A percentile compares a stretch with the other conserved stretches of the same genome.
Evolutionary conservation across 2,329 filamentous ascomycete genomes (phyloP).

Genomic region (Penicillium sp.): DNA sequence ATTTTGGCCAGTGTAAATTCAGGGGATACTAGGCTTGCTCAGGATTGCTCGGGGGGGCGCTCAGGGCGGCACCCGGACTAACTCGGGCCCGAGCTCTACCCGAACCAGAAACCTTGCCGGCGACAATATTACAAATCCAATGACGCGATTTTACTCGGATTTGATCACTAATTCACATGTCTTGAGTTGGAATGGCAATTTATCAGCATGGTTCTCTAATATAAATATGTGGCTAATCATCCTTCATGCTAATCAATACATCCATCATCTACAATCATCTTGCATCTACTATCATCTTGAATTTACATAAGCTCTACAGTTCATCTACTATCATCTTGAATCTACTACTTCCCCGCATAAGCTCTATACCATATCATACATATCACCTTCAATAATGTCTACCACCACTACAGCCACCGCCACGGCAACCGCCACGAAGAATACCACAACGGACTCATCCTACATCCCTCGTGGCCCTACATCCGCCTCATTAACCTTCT

Average conservation of each 20-base stretch:
- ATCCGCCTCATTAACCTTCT: conserved; percentile 66
- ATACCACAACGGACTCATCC: conserved; percentile 15
- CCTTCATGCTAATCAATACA: background rate
- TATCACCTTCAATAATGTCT: background rate
- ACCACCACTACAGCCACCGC: conserved; percentile 21
- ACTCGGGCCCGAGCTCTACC: no score
- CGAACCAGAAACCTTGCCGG: no score
- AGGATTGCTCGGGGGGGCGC: no score
- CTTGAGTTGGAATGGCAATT: background rate
- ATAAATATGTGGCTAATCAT: background rate
- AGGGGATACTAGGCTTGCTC: no score
- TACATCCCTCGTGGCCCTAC: conserved; percentile 61
- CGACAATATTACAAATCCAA: conserved; percentile 22
- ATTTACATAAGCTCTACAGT: background rate
- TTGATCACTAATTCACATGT: conserved; percentile 15
- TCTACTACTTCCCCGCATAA: background rate
- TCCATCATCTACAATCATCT: background rate
- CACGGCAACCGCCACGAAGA: conserved; percentile 19
- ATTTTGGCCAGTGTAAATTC: no score
- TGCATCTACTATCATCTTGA: background rate
- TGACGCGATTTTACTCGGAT: background rate
- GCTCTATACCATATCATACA: background rate
- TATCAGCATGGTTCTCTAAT: background rate
- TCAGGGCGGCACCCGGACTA: no score
- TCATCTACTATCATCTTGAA: background rate